Percentiles rank a stretch among this genome's conserved stretches.
phyloP scores from a whole-genome alignment of 768 basidiomycete genomes.

The Phylloporus sp. region DNA sequence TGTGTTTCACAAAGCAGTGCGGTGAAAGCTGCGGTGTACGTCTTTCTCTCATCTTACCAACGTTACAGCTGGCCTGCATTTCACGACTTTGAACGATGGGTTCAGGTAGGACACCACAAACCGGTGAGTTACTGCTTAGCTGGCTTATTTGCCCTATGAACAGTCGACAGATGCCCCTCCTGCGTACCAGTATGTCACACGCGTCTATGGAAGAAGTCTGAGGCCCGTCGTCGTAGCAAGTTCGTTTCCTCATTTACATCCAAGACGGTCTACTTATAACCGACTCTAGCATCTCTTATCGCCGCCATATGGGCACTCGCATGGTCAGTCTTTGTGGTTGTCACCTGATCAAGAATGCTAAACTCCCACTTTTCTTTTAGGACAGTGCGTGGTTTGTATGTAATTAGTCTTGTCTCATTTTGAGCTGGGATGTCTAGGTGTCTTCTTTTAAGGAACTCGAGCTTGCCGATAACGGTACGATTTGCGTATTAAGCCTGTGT shows the following conservation, averaged over 20 bases:
- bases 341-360: background rate
- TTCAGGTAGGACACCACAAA: constrained; percentile 7
- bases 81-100: constrained; percentile 14
- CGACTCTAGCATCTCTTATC: constrained; percentile 36
- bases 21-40: background rate
- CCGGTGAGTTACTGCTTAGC: constrained; percentile 6
- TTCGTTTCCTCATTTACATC: constrained; percentile 28
- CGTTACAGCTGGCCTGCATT: background rate
- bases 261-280: background rate
- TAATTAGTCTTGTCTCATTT: background rate
- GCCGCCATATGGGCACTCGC: constrained; percentile 58
- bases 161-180: constrained; percentile 41
- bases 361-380: constrained; percentile 2
- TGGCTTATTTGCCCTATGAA: background rate
- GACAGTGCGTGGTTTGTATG: constrained; percentile 17
- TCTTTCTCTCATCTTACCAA: background rate
- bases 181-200: constrained; percentile 55
- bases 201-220: constrained; percentile 53
- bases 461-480: constrained; percentile 46
- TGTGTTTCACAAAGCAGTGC: background rate
- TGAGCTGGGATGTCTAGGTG: constrained; percentile 40
- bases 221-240: constrained; percentile 54
- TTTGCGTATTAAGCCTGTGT: constrained; percentile 2
- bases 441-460: constrained; percentile 55
- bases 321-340: constrained; percentile 43